Conservation (phyloP, 768 basidiomycete species). For the Boletus bicolor region DNA sequence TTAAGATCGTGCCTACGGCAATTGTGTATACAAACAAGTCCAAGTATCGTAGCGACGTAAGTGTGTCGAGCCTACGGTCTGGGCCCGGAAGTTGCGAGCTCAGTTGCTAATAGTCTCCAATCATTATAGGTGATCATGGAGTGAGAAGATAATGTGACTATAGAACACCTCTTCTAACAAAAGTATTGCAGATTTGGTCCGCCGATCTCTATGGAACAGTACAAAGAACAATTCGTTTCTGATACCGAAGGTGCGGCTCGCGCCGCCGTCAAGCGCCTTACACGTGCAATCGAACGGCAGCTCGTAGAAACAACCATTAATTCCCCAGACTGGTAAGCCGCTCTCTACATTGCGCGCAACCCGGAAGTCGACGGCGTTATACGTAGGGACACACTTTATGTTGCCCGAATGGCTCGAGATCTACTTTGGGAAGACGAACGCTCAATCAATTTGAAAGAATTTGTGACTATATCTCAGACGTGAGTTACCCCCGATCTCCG, state of each 20-base stretch:
- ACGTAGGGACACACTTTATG: slow-evolving; percentile 82
- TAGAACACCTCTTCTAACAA: slow-evolving; percentile 11
- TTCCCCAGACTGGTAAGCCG: slow-evolving; percentile 84
- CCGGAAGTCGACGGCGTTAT: slow-evolving; percentile 20
- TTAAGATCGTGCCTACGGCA: slow-evolving; percentile 74
- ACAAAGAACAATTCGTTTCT: slow-evolving; percentile 75
- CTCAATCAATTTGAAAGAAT: slow-evolving; percentile 75
- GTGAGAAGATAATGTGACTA: slow-evolving; percentile 39
- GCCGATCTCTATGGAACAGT: slow-evolving; percentile 74
- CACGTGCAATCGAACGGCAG: slow-evolving; percentile 65
- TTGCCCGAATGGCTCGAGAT: slow-evolving; percentile 89
- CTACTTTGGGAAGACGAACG: slow-evolving; percentile 86
- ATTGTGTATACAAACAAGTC: slow-evolving; percentile 96
- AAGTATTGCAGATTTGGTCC: slow-evolving; percentile 63
- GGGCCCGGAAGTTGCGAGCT: background rate
- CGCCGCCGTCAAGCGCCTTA: slow-evolving; percentile 82
- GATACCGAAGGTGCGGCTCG: slow-evolving; percentile 64
- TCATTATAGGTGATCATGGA: slow-evolving; percentile 62
- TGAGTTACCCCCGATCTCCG: slow-evolving; percentile 42
- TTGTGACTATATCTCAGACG: slow-evolving; percentile 87
- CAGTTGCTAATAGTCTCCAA: slow-evolving; percentile 15
- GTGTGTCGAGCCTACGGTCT: slow-evolving; percentile 35
- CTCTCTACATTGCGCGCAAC: slow-evolving; percentile 6
- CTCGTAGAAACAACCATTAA: slow-evolving; percentile 81
- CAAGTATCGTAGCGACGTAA: slow-evolving; percentile 87